These are phyloP conservation scores for Tetradesmus obliquus DNA, from an alignment of 139 green algal genomes.

Conservation along the genomic window DNA sequence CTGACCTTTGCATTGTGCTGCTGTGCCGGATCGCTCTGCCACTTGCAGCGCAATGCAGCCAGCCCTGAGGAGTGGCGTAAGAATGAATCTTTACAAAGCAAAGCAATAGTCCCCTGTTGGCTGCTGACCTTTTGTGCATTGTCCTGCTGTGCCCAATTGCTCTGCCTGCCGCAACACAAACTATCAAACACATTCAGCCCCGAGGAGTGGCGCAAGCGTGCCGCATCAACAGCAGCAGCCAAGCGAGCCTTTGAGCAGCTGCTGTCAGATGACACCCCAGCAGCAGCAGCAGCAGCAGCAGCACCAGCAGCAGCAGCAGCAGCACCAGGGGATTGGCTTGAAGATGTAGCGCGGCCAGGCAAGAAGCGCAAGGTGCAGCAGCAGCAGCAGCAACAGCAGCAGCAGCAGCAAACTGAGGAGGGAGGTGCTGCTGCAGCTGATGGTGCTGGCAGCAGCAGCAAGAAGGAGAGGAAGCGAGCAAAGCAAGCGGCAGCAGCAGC, in stretches of 20 bases:
- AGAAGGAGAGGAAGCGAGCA: not conserved
- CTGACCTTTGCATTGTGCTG: too few species aligned
- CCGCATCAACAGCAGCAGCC: conserved; percentile 24
- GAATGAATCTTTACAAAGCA: too few species aligned
- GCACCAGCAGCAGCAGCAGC: conserved; percentile 34
- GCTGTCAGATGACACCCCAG: not conserved
- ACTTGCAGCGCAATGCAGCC: too few species aligned
- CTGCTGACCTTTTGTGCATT: too few species aligned
- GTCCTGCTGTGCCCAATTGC: too few species aligned
- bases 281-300: conserved; percentile 37
- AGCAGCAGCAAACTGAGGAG: not conserved
- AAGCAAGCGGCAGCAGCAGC: not conserved
- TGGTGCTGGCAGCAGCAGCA: not conserved
- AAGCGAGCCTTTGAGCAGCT: conserved; percentile 22
- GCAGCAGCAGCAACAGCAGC: not conserved
- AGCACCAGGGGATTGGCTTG: not conserved
- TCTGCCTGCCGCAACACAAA: too few species aligned
- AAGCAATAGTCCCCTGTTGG: too few species aligned
- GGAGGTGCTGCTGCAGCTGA: not conserved
- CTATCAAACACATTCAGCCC: not conserved
- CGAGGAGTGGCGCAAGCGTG: conserved; percentile 44
- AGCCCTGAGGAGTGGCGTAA: too few species aligned
- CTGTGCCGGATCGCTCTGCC: too few species aligned
- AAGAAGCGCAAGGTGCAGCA: conserved; percentile 1
- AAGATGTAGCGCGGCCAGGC: not conserved